These are phyloP conservation scores for Ligustrum vulgare DNA, from an alignment of 257 asterid genomes.

Conservation along the genomic window DNA sequence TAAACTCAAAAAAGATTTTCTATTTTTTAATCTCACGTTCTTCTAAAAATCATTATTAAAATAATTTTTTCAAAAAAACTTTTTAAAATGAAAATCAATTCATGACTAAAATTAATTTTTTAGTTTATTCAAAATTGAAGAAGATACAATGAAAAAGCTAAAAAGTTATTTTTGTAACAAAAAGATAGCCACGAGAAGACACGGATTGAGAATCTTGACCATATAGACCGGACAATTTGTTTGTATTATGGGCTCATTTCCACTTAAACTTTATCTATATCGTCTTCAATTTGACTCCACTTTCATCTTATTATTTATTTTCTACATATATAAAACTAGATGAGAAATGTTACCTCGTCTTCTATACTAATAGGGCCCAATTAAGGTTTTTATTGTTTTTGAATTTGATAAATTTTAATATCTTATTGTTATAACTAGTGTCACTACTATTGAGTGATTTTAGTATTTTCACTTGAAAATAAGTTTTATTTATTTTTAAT, in stretches of 20 bases:
- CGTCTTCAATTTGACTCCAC: constrained; percentile 22
- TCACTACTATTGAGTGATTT: no score
- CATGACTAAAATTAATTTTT: no score
- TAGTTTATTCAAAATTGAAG: not conserved
- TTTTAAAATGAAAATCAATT: no score
- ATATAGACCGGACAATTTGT: not conserved
- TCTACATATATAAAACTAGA: not conserved
- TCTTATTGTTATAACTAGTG: not conserved
- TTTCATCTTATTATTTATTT: not conserved
- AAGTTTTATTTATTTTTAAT: no score
- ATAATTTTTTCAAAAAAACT: no score
- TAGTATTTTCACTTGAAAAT: no score
- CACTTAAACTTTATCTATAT: constrained; percentile 10
- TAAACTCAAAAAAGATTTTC: no score
- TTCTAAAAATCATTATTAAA: no score
- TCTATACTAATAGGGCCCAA: not conserved
- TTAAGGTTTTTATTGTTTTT: not conserved
- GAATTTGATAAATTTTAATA: not conserved
- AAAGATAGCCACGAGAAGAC: constrained; percentile 40
- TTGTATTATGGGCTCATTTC: constrained; percentile 11
- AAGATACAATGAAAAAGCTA: constrained; percentile 39
- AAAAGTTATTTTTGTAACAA: constrained; percentile 18
- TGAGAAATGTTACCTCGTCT: not conserved
- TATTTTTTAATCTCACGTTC: no score
- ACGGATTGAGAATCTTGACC: constrained; percentile 73